phyloP scores from a whole-genome alignment of 176 grass and related monocot genomes.

The Carex scoparia region DNA sequence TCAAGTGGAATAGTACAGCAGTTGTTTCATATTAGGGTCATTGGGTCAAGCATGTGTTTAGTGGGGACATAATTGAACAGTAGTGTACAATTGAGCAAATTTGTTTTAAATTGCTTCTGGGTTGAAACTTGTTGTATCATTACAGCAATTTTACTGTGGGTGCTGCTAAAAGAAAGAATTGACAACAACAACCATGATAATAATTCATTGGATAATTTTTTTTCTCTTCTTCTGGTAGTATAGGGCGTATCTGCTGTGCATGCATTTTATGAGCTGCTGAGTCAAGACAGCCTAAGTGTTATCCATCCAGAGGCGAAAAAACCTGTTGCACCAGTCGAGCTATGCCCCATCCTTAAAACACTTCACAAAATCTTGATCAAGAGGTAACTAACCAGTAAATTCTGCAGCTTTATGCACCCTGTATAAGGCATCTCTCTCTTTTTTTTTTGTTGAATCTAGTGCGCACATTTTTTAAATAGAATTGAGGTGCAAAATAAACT shows the following conservation, averaged over 20 bases:
- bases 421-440: background rate
- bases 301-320: slow-evolving; percentile 88
- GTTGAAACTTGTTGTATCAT: background rate
- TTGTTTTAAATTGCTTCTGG: slow-evolving; percentile 1
- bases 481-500: background rate
- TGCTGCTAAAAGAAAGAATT: background rate
- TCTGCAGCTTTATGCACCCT: background rate
- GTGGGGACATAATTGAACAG: background rate
- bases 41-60: background rate
- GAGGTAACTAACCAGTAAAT: slow-evolving; percentile 39
- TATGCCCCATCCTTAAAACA: slow-evolving; percentile 94
- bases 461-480: background rate
- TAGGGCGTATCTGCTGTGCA: slow-evolving; percentile 95
- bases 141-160: background rate
- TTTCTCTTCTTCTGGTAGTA: slow-evolving; percentile 27
- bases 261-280: slow-evolving; percentile 95
- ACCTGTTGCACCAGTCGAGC: slow-evolving; percentile 77
- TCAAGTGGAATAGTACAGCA: slow-evolving; percentile 3
- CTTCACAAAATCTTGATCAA: slow-evolving; percentile 94
- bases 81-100: background rate
- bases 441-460: background rate
- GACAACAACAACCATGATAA: background rate
- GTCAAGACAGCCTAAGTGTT: slow-evolving; percentile 84
- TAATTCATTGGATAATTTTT: background rate
- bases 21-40: too few relatives aligned